Evolutionary conservation across 2,329 filamentous ascomycete genomes (phyloP), one percentile per base, ranked within the genome.

Genomic region (Aspergillus jensenii): DNA sequence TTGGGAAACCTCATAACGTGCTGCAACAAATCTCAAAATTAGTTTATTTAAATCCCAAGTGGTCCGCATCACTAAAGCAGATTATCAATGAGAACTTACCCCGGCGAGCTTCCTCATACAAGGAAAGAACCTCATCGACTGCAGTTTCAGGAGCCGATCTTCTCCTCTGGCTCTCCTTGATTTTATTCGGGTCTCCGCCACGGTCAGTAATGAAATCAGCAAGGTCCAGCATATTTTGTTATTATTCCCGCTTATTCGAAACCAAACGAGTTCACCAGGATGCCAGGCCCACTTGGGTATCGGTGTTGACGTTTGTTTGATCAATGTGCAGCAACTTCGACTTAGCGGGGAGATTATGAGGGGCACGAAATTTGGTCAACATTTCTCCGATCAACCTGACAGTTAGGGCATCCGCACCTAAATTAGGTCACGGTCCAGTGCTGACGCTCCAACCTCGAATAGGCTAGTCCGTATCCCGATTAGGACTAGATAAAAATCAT

Each of bases 121-220:
- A 80, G 21, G 83, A 83, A 72, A 97, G 95, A 60, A 98, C 87
- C 78, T 96, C 89, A 79, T 99, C 93, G 25, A 99, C 93, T 48
- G 89, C 81, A 71, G 91, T 90, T 70, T 92, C 90, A 14, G 87
- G 83, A 49, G 91, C 93, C 80, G 87, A 85, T 67, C 95, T 88
- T 72, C 87, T 87, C 67, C 89, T 86, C 78, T 99, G 95, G 64
- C 90, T 95, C 76, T 97, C 91, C 75, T 90, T 90, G 77, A 99
- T 95, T 79, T 87, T 88, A 72, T 96, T 89, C 15, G 92, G 91
- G 78, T 98, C 87, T 67, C 95, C 95, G 65, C 93, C 95, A 68
- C 92, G 90, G 77, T 97, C 91, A 73, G 84, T 78, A 70, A 93
- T 88, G 73, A 93, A 91, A 72, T 93, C 90, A 67, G 84, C 82